These are phyloP conservation scores for Agrocybe pediades DNA, from an alignment of 768 basidiomycete genomes.

Conservation along the genomic window DNA sequence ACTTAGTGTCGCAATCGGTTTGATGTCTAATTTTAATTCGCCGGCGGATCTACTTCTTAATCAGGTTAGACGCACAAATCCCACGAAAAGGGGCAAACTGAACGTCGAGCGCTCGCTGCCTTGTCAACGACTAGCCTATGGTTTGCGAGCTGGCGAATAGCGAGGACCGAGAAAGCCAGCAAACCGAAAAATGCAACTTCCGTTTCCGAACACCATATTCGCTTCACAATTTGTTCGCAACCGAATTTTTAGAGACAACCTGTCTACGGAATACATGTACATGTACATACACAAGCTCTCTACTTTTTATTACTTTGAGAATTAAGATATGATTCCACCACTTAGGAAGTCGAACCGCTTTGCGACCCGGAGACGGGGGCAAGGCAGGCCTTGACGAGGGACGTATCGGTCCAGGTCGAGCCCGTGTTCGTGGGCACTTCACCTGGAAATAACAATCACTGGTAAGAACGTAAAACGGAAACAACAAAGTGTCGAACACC, in stretches of 20 bases:
- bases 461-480: background rate
- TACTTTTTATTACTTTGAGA: no score
- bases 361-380: constrained; percentile 28
- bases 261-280: no score
- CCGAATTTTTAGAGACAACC: no score
- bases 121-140: no score
- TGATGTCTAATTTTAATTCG: constrained; percentile 6
- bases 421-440: constrained; percentile 32
- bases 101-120: background rate
- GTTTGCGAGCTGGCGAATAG: no score
- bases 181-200: no score
- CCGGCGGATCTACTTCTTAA: constrained; percentile 5
- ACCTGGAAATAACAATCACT: constrained; percentile 9
- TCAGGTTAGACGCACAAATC: background rate
- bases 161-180: no score
- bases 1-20: background rate
- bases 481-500: background rate
- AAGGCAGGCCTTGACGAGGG: constrained; percentile 39
- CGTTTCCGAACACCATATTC: no score
- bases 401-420: constrained; percentile 40
- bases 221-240: no score
- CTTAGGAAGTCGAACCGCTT: constrained; percentile 19
- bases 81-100: background rate
- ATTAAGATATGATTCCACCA: no score
- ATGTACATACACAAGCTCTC: no score